phyloP scores from a whole-genome alignment of 768 basidiomycete genomes.

The Russula sp. region DNA sequence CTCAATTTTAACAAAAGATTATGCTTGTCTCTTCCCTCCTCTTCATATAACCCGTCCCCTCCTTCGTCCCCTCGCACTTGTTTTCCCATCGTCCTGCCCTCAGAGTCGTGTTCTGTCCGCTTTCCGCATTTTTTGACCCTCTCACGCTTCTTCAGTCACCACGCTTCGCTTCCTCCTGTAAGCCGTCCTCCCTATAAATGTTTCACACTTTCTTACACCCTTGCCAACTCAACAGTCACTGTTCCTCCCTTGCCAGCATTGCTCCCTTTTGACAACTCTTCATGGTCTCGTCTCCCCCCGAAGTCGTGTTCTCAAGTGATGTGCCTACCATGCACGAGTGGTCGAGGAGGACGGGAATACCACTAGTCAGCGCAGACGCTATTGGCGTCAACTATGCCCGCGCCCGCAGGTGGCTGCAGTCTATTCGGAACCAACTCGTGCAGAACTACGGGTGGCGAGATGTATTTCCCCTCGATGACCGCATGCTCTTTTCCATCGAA shows the following conservation, averaged over 20 bases:
- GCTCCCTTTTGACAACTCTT: constrained; percentile 17
- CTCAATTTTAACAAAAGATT: constrained; percentile 37
- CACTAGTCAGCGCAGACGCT: constrained; percentile 76
- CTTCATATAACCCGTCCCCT: constrained; percentile 22
- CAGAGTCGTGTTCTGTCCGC: constrained; percentile 15
- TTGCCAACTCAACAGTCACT: constrained; percentile 7
- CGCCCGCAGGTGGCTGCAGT: constrained; percentile 67
- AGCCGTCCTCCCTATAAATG: constrained; percentile 19
- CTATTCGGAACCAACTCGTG: constrained; percentile 55
- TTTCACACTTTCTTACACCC: constrained; percentile 6
- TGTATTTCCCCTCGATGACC: constrained; percentile 46
- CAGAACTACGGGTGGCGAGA: constrained; percentile 68
- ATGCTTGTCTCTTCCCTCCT: constrained; percentile 26
- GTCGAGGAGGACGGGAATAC: constrained; percentile 72
- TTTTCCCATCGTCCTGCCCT: constrained; percentile 15
- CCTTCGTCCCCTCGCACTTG: constrained; percentile 13
- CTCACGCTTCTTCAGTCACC: constrained; percentile 15
- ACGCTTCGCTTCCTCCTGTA: constrained; percentile 18
- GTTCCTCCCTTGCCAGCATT: constrained; percentile 17
- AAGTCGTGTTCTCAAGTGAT: constrained; percentile 73
- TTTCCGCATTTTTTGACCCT: neutral
- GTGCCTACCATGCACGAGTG: constrained; percentile 79
- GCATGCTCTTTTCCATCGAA: constrained; percentile 76
- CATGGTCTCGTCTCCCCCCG: constrained; percentile 33
- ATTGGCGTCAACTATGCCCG: constrained; percentile 74